Evolutionary conservation across 768 basidiomycete genomes (phyloP).

Genomic region (Kwoniella europaea): DNA sequence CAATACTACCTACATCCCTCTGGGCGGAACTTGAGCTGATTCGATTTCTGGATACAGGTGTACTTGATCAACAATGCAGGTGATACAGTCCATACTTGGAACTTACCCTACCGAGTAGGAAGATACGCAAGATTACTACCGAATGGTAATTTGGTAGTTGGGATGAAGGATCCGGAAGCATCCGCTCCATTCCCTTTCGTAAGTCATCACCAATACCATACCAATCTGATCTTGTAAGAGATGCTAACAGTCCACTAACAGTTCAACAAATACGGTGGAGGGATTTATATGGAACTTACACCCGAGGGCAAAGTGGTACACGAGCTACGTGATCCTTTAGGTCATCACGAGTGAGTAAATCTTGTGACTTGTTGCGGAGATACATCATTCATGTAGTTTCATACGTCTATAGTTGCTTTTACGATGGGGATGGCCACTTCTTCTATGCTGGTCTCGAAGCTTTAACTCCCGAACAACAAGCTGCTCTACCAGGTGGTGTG

Average conservation of each 20-base stretch:
- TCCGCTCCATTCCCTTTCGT: slow-evolving; percentile 31
- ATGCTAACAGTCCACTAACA: neutral
- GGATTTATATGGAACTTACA: slow-evolving; percentile 29
- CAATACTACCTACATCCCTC: neutral
- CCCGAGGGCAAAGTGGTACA: slow-evolving; percentile 26
- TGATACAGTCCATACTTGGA: slow-evolving; percentile 22
- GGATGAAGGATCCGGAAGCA: slow-evolving; percentile 32
- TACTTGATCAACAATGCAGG: slow-evolving; percentile 30
- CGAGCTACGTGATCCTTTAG: slow-evolving; percentile 30
- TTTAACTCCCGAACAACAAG: slow-evolving; percentile 19
- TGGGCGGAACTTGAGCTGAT: neutral
- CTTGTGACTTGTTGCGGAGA: no score
- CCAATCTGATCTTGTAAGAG: neutral
- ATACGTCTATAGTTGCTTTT: slow-evolving; percentile 22
- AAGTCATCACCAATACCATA: neutral
- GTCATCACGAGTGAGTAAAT: slow-evolving; percentile 30
- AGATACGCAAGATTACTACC: slow-evolving; percentile 26
- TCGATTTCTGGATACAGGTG: neutral
- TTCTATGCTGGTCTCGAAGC: slow-evolving; percentile 30
- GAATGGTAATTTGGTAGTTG: slow-evolving; percentile 29
- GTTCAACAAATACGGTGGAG: slow-evolving; percentile 37
- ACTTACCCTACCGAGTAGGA: slow-evolving; percentile 28
- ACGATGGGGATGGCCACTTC: slow-evolving; percentile 26
- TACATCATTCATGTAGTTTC: neutral
- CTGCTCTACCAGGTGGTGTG: slow-evolving; percentile 28